Conservation (phyloP, 768 basidiomycete genomes). For the Myochromella boudieri region DNA sequence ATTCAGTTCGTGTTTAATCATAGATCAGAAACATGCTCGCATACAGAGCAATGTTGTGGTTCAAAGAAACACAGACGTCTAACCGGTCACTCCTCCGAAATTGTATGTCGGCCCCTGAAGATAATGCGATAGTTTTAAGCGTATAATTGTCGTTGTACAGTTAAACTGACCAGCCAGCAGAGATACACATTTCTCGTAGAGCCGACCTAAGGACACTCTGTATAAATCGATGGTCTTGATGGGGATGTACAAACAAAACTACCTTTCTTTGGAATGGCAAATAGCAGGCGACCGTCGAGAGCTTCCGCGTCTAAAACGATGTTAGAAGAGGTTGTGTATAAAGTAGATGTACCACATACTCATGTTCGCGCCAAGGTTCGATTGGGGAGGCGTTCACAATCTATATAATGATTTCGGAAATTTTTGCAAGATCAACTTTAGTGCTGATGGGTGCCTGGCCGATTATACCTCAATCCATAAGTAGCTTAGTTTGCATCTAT, state of each 20-base stretch:
- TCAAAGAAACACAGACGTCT: conserved; percentile 91
- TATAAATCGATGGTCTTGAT: background rate
- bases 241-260: background rate
- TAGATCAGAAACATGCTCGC: conserved; percentile 20
- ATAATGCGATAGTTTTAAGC: conserved; percentile 6
- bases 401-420: conserved; percentile 7
- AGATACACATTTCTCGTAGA: conserved; percentile 88
- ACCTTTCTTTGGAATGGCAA: conserved; percentile 99
- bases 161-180: conserved; percentile 72
- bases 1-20: background rate
- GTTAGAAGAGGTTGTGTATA: background rate
- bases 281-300: conserved; percentile 82
- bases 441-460: conserved; percentile 5
- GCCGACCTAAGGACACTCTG: conserved; percentile 33
- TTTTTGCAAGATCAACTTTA: background rate
- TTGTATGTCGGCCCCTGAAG: conserved; percentile 89
- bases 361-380: conserved; percentile 9
- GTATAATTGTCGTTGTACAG: background rate
- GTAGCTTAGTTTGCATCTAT: too few species aligned
- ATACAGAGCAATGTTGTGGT: conserved; percentile 92
- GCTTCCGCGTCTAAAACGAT: conserved; percentile 61
- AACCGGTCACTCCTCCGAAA: conserved; percentile 85
- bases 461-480: background rate
- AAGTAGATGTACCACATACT: conserved; percentile 6
- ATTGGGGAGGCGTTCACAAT: background rate